Base-by-base conservation (phyloP, 2,329 filamentous ascomycete species). In the Coccinonectria pachysandricola region DNA sequence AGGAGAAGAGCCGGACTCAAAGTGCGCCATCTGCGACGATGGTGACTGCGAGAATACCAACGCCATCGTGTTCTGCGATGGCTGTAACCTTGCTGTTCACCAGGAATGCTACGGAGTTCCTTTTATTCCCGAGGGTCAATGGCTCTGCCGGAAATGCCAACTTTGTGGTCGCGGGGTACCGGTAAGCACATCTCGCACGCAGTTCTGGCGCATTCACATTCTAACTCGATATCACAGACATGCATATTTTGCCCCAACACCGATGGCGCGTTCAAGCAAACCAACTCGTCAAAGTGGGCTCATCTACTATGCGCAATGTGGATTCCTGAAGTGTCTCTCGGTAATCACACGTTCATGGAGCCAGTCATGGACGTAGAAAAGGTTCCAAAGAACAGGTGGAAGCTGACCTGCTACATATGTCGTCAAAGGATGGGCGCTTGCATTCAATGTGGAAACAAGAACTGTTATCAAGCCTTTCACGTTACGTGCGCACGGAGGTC, bases 11-110 rank as follows among this genome's bases (percentile, higher is more conserved):
- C 87, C 91, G 43, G 91, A 98, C 54, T 94, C 81, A 43, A 96
- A 94, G 55, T 98, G 91, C 51, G 87, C 85, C 12, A 92, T 98
- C 31, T 98, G 91, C 52, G 91, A 98, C 50, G 91, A 98, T 48
- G 91, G 91, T n/a, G 91, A 98, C 50, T 98, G 91, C 49, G 91
- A 98, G 58, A 98, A 98, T 54, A 92, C 91, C 12, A 98, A 98
- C 49, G 91, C 91, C 1, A 98, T 98, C 47, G 91, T 98, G 12
- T 98, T 98, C 50, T 98, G 91, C 52, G 91, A 98, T 51, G 91
- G 91, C 3, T 98, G 91, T 56, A 92, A 98, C 56, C 64, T 98
- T 26, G 91, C 91, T 4, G 91, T 98, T 7, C 91, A 98, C 55
- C 91, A 98, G 54, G 91, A 98, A 60, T 98, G 91, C 56, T 98